These are phyloP conservation scores for Phytophthora constricta DNA, from an alignment of 352 stramenopile species.

Conservation along the genomic window DNA sequence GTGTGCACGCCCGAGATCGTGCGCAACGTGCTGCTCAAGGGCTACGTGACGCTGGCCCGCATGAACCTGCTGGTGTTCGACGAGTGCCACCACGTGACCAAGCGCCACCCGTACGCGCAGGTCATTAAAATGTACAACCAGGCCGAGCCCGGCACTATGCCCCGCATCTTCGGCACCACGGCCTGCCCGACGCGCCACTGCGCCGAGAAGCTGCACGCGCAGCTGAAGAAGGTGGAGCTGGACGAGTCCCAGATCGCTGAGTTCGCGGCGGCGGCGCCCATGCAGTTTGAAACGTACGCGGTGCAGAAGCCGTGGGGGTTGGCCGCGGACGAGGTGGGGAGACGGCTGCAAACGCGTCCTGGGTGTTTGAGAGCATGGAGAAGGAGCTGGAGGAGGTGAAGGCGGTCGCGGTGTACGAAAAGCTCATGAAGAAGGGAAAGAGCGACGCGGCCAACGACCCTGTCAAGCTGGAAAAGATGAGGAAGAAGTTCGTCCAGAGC, in stretches of 20 bases:
- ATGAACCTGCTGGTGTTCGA: slow-evolving; percentile 92
- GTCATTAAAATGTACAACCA: slow-evolving; percentile 86
- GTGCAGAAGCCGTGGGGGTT: slow-evolving; percentile 39
- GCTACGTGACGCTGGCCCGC: slow-evolving; percentile 75
- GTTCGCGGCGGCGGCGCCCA: slow-evolving; percentile 75
- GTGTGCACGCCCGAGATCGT: slow-evolving; percentile 90
- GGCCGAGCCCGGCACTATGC: slow-evolving; percentile 38
- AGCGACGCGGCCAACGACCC: slow-evolving; percentile 41
- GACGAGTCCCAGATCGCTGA: slow-evolving; percentile 52
- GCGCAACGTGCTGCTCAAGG: slow-evolving; percentile 83
- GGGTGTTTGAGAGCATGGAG: slow-evolving; percentile 48
- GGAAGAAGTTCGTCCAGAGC: slow-evolving; percentile 62
- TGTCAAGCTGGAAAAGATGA: slow-evolving; percentile 51
- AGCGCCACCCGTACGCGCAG: slow-evolving; percentile 90
- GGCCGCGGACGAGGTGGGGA: slow-evolving; percentile 24
- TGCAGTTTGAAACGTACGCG: slow-evolving; percentile 68
- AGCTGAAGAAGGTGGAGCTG: slow-evolving; percentile 75
- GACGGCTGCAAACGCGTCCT: slow-evolving; percentile 12
- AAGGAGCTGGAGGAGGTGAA: slow-evolving; percentile 60
- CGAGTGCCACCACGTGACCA: slow-evolving; percentile 91
- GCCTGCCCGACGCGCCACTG: slow-evolving; percentile 78
- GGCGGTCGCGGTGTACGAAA: slow-evolving; percentile 49
- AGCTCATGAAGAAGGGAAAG: slow-evolving; percentile 63
- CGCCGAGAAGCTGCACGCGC: slow-evolving; percentile 69
- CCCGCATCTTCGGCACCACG: slow-evolving; percentile 88